Evolutionary conservation across 2,329 filamentous ascomycete genomes (phyloP).

Genomic region (Aspergillus sp.): DNA sequence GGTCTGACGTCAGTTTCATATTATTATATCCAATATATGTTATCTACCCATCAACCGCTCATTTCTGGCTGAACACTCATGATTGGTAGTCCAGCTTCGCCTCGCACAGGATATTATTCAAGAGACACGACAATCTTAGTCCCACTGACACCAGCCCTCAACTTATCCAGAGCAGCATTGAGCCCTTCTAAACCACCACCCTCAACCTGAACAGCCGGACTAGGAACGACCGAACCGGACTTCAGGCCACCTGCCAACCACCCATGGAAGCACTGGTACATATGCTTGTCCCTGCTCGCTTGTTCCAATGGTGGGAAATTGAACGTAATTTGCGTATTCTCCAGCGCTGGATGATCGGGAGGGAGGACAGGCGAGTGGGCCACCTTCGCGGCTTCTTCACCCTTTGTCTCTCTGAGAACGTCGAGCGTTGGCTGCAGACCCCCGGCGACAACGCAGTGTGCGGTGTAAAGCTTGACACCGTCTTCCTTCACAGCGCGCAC

Average conservation of each 20-base stretch:
- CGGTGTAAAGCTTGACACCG: constrained; percentile 20
- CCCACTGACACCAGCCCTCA: constrained; percentile 29
- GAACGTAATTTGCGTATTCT: constrained; percentile 19
- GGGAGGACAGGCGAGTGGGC: constrained; percentile 23
- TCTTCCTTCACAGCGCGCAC: constrained; percentile 28
- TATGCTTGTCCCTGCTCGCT: constrained; percentile 15
- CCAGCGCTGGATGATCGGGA: constrained; percentile 18
- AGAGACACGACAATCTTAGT: no score
- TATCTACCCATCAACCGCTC: no score
- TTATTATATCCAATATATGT: no score
- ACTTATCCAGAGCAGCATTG: constrained; percentile 25
- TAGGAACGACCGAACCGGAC: constrained; percentile 23
- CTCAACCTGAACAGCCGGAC: constrained; percentile 25
- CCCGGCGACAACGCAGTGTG: constrained; percentile 20
- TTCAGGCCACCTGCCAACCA: constrained; percentile 25
- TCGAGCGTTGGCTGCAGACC: constrained; percentile 25
- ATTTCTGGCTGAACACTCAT: no score
- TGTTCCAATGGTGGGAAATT: constrained; percentile 18
- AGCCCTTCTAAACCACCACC: constrained; percentile 24
- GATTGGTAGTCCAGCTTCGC: no score
- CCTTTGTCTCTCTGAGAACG: constrained; percentile 26
- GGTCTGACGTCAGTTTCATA: no score
- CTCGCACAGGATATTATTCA: no score
- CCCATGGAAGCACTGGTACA: constrained; percentile 20
- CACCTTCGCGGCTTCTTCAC: constrained; percentile 21